Evolutionary conservation across 2,329 filamentous ascomycete species (phyloP).

Genomic region (Diaporthe ampelina): DNA sequence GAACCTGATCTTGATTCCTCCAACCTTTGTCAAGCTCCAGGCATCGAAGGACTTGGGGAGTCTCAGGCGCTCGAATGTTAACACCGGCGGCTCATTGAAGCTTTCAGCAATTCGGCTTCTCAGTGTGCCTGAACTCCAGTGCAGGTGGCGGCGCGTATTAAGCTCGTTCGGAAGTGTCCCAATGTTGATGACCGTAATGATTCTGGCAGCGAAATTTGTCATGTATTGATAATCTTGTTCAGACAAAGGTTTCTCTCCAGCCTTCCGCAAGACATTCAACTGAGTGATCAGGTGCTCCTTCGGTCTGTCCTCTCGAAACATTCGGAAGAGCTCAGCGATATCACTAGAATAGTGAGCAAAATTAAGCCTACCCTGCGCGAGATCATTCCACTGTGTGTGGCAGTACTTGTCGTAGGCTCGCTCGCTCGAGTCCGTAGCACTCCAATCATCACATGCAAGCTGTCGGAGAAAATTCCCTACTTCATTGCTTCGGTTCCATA

Average conservation of each 20-base stretch:
- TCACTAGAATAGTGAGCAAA: background rate
- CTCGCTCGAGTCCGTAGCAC: background rate
- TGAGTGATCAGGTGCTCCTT: background rate
- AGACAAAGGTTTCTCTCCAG: background rate
- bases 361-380: background rate
- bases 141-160: background rate
- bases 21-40: conserved; percentile 48
- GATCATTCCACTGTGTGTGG: background rate
- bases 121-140: background rate
- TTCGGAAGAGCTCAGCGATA: background rate
- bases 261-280: background rate
- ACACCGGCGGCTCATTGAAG: background rate
- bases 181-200: background rate
- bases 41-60: conserved; percentile 45
- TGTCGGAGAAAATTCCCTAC: background rate
- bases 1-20: conserved; percentile 53
- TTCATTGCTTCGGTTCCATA: too few relatives aligned
- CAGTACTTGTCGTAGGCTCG: background rate
- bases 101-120: background rate
- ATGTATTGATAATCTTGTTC: background rate
- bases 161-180: conserved; percentile 7
- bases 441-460: background rate
- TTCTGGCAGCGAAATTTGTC: background rate
- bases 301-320: background rate
- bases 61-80: conserved; percentile 36